These are phyloP conservation scores for Hylodesmum podocarpum DNA, from an alignment of 306 rosid species.

Conservation along the genomic window DNA sequence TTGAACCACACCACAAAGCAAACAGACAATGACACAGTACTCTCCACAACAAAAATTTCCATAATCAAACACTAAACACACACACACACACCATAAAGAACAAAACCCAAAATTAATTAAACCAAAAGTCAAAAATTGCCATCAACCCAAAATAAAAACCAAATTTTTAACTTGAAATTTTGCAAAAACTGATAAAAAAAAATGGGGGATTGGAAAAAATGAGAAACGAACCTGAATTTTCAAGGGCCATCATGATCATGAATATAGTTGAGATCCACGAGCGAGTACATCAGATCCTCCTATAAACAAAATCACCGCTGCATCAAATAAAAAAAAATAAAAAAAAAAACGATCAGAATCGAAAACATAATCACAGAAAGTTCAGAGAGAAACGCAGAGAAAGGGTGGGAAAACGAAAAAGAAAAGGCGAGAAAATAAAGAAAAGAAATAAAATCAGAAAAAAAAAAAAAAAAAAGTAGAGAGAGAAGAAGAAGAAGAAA, in stretches of 20 bases:
- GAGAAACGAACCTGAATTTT: slow-evolving; percentile 56
- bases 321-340: background rate
- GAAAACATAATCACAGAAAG: background rate
- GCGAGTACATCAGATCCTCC: slow-evolving; percentile 88
- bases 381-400: slow-evolving; percentile 13
- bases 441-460: background rate
- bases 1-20: slow-evolving; percentile 21
- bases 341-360: background rate
- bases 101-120: slow-evolving; percentile 17
- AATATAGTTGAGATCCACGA: slow-evolving; percentile 72
- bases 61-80: background rate
- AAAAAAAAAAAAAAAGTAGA: background rate
- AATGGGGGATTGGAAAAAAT: background rate
- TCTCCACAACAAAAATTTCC: background rate
- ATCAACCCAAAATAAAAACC: background rate
- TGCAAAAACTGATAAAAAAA: background rate
- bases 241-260: slow-evolving; percentile 90
- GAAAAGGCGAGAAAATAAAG: background rate
- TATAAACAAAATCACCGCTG: slow-evolving; percentile 42
- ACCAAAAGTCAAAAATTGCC: background rate
- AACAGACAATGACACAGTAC: slow-evolving; percentile 20
- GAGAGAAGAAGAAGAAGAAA: slow-evolving; percentile 22
- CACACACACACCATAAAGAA: background rate
- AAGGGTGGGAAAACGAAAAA: slow-evolving; percentile 14
- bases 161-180: slow-evolving; percentile 27